phyloP scores from a whole-genome alignment of 495 filamentous ascomycete genomes.

The Monascus purpureus region DNA sequence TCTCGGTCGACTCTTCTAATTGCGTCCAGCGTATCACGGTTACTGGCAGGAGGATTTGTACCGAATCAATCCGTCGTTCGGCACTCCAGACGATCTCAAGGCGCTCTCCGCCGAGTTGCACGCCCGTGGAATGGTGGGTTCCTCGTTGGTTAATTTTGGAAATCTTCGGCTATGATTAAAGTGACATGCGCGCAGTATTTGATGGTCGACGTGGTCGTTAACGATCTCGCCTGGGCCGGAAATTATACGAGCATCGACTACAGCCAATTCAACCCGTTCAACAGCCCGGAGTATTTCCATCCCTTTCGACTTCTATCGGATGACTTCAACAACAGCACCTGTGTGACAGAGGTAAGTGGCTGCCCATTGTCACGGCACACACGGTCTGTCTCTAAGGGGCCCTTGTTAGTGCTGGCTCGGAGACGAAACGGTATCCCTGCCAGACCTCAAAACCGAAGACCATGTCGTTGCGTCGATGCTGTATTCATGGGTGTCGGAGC shows the following conservation, averaged over 20 bases:
- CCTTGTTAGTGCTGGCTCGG: conserved; percentile 50
- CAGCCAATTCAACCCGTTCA: conserved; percentile 44
- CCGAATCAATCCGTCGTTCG: conserved; percentile 46
- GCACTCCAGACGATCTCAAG: conserved; percentile 42
- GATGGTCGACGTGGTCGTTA: conserved; percentile 58
- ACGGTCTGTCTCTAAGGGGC: no score
- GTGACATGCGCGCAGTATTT: conserved; percentile 26
- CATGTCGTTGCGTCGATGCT: conserved; percentile 34
- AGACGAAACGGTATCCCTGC: conserved; percentile 40
- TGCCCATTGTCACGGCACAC: no score
- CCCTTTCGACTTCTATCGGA: conserved; percentile 42
- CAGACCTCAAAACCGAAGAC: conserved; percentile 51
- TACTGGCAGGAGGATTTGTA: conserved; percentile 55
- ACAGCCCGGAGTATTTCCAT: conserved; percentile 44
- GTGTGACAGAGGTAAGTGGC: conserved; percentile 7
- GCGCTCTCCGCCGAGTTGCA: conserved; percentile 40
- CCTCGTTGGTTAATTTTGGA: conserved; percentile 3
- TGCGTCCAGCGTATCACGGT: conserved; percentile 46
- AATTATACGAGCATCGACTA: conserved; percentile 36
- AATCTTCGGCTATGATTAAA: no score
- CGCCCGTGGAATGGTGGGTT: conserved; percentile 32
- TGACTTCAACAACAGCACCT: conserved; percentile 30
- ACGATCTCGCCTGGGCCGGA: conserved; percentile 51
- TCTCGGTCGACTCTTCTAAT: conserved; percentile 25
- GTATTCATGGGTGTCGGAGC: conserved; percentile 42